Conservation (phyloP, 768 basidiomycete genomes). For the Vishniacozyma victoriae region DNA sequence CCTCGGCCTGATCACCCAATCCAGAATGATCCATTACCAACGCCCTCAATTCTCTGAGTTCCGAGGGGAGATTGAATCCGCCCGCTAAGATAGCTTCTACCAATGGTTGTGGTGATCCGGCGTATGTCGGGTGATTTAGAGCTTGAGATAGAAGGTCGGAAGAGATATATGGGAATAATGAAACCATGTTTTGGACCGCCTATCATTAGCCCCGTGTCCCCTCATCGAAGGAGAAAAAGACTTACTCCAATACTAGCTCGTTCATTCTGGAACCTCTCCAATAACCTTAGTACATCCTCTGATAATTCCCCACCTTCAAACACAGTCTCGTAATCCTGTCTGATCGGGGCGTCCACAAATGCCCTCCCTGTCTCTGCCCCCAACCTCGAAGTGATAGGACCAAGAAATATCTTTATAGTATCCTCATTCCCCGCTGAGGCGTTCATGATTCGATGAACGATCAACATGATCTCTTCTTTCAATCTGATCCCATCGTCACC, state of each 20-base stretch:
- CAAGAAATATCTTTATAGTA: background rate
- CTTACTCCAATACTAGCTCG: background rate
- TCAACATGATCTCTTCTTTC: constrained; percentile 20
- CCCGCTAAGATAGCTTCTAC: constrained; percentile 47
- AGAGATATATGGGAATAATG: constrained; percentile 39
- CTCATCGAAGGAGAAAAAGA: background rate
- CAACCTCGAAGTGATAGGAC: background rate
- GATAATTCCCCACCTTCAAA: background rate
- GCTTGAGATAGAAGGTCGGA: constrained; percentile 29
- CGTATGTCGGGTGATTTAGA: constrained; percentile 30
- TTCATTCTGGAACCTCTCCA: constrained; percentile 1
- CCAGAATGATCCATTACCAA: constrained; percentile 5
- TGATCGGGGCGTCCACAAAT: too few relatives aligned
- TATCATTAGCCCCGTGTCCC: background rate
- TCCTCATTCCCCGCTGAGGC: background rate
- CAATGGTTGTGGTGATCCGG: constrained; percentile 28
- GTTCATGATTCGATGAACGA: constrained; percentile 1
- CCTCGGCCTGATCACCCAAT: background rate
- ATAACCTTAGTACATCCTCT: background rate
- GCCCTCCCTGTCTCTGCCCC: background rate
- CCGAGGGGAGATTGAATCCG: constrained; percentile 59
- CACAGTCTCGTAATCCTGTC: background rate
- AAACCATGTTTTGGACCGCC: constrained; percentile 25
- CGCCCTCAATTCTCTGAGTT: constrained; percentile 61
- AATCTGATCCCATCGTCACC: constrained; percentile 2